Evolutionary conservation across 345 rosid genomes (phyloP).

Genomic region (Brassica napus): DNA sequence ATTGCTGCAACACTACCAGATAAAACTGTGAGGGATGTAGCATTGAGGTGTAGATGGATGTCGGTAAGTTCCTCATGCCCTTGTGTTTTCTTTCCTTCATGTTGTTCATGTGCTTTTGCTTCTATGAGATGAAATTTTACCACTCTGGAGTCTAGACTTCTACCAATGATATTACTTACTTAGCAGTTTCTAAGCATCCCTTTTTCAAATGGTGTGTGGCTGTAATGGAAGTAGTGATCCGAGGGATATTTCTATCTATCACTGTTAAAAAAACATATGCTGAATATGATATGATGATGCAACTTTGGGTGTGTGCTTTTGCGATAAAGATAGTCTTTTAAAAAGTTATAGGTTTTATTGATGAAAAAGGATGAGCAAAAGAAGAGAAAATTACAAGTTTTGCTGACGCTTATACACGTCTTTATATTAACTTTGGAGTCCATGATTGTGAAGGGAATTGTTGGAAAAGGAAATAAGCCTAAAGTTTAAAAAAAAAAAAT

Average conservation of each 20-base stretch:
- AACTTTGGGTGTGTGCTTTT: slow-evolving; percentile 32
- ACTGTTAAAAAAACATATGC: slow-evolving; percentile 28
- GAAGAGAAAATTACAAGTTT: slow-evolving; percentile 32
- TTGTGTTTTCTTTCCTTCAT: slow-evolving; percentile 19
- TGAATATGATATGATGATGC: slow-evolving; percentile 29
- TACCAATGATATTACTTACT: background rate
- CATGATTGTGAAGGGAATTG: slow-evolving; percentile 39
- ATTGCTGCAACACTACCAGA: slow-evolving; percentile 81
- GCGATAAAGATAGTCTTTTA: slow-evolving; percentile 28
- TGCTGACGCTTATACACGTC: slow-evolving; percentile 28
- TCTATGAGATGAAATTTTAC: slow-evolving; percentile 1
- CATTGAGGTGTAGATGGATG: slow-evolving; percentile 91
- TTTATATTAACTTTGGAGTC: slow-evolving; percentile 35
- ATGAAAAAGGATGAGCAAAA: slow-evolving; percentile 30
- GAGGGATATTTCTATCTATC: slow-evolving; percentile 20
- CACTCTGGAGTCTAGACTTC: slow-evolving; percentile 20
- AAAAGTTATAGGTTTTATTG: slow-evolving; percentile 25
- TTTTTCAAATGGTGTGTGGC: slow-evolving; percentile 26
- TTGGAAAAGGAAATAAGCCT: slow-evolving; percentile 35
- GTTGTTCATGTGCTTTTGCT: slow-evolving; percentile 21
- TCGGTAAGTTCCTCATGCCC: slow-evolving; percentile 27
- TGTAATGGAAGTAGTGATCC: slow-evolving; percentile 12
- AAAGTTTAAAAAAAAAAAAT: slow-evolving; percentile 1
- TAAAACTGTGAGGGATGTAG: slow-evolving; percentile 95
- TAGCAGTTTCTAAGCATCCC: slow-evolving; percentile 17